These are phyloP conservation scores for Aspergillus wentii DNA, from an alignment of 495 filamentous ascomycete genomes.

Conservation along the genomic window DNA sequence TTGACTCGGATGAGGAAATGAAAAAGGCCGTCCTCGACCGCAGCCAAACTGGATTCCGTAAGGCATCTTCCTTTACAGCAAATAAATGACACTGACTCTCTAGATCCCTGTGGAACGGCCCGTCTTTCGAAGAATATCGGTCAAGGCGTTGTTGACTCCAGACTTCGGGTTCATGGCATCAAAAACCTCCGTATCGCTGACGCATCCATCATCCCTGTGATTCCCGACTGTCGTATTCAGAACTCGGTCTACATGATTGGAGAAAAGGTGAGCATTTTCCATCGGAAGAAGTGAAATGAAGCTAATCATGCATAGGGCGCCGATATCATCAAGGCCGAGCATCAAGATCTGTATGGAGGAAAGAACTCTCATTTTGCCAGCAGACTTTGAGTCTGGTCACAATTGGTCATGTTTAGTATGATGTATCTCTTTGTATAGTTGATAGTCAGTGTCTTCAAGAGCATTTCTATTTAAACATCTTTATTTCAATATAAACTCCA, in stretches of 20 bases:
- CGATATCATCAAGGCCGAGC: conserved; percentile 26
- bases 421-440: neutral
- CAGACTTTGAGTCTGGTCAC: neutral
- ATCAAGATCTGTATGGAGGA: conserved; percentile 24
- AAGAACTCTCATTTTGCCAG: no score
- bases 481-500: no score
- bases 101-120: conserved; percentile 49
- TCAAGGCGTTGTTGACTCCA: conserved; percentile 49
- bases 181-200: conserved; percentile 46
- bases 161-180: conserved; percentile 52
- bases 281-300: no score
- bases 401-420: neutral
- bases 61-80: conserved; percentile 1
- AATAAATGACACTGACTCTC: neutral
- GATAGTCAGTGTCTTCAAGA: neutral
- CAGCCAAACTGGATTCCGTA: conserved; percentile 54
- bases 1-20: conserved; percentile 51
- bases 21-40: conserved; percentile 50
- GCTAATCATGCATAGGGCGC: conserved; percentile 16
- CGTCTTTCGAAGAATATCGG: conserved; percentile 48
- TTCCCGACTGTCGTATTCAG: conserved; percentile 37
- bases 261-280: conserved; percentile 50
- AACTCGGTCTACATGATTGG: conserved; percentile 54
- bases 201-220: conserved; percentile 31
- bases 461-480: no score